Evolutionary conservation across 768 basidiomycete species (phyloP).

Genomic region (Termitomyces sp.): DNA sequence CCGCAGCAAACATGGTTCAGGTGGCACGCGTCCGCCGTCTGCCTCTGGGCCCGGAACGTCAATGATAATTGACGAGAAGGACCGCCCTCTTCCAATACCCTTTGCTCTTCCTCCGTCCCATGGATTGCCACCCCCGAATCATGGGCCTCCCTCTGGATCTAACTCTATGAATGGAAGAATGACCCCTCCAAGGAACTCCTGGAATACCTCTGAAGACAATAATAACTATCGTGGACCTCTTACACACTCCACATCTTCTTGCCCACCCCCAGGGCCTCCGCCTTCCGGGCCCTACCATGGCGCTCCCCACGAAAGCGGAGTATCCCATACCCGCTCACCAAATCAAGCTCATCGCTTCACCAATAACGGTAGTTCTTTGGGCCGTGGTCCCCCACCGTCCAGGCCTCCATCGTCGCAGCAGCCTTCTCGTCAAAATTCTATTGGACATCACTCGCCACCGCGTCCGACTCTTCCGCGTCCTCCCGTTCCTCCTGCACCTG

Average conservation of each 20-base stretch:
- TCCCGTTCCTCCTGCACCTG: constrained; percentile 20
- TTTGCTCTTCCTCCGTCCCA: constrained; percentile 39
- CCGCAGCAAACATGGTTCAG: constrained; percentile 21
- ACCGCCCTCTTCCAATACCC: constrained; percentile 47
- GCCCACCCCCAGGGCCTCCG: constrained; percentile 18
- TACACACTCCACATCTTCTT: constrained; percentile 17
- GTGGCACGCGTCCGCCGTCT: constrained; percentile 14
- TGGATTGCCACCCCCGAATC: constrained; percentile 10
- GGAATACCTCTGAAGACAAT: constrained; percentile 26
- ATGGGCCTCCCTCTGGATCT: constrained; percentile 13
- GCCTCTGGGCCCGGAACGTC: constrained; percentile 13
- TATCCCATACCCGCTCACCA: constrained; percentile 29
- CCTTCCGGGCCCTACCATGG: constrained; percentile 19
- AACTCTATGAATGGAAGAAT: constrained; percentile 19
- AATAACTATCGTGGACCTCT: constrained; percentile 24
- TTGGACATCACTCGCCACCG: constrained; percentile 29
- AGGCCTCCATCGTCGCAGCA: constrained; percentile 12
- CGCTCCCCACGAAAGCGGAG: constrained; percentile 11
- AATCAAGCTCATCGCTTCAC: constrained; percentile 36
- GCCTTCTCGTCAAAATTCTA: constrained; percentile 21
- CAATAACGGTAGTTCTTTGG: constrained; percentile 14
- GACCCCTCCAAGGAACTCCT: constrained; percentile 25
- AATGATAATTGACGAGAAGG: constrained; percentile 40
- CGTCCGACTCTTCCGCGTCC: constrained; percentile 19
- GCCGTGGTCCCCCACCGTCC: constrained; percentile 17